Base-by-base conservation (phyloP, 352 stramenopile species). In the Phytophthora pistaciae region DNA sequence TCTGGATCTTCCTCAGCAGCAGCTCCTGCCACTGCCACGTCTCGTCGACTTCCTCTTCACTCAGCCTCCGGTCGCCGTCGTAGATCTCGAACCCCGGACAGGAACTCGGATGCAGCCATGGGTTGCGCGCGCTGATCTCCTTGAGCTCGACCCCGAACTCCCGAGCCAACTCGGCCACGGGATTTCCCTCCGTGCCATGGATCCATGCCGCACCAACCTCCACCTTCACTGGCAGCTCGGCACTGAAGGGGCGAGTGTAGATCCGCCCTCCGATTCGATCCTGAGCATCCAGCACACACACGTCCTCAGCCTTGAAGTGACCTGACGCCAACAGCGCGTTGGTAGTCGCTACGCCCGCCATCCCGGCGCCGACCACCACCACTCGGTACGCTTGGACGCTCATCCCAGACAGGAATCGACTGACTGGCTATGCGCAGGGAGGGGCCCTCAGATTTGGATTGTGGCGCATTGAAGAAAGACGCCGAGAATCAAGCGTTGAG, bases 141-240 rank as follows among this genome's bases (percentile, higher is more conserved):
- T 87, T 78, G 20, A 79, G 64, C 16, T 66, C 61, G 31, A 92
- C 77, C 2, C 69, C 67, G n/a, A 82, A 75, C 48, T 78, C 53
- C n/a, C 21, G 20, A 25, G 80, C 83, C 18, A 80, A 78, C 27
- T 60, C 53, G 1, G 78, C 72, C 40, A 91, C 78, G 9, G 63
- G 72, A 36, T 88, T 91, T 33, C 56, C 66, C 9, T 69, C 61
- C 7, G 75, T 82, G 33, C 83, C 83, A 56, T 88, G 80, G 46
- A 89, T 88, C 81, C 83, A 91, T 46, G 83, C 83, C 3, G 80
- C 79, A 11, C 83, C 79, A 5, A 65, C 68, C 38, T 91, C 83
- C 53, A 88, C 68, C 44, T 87, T 82, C 29, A 87, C 70, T 0
- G 71, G 60, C 23, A 80, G 64, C 4, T 79, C 60, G n/a, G 66